phyloP scores from a whole-genome alignment of 1,139 yeast species.

The Kodamaea arcana region DNA sequence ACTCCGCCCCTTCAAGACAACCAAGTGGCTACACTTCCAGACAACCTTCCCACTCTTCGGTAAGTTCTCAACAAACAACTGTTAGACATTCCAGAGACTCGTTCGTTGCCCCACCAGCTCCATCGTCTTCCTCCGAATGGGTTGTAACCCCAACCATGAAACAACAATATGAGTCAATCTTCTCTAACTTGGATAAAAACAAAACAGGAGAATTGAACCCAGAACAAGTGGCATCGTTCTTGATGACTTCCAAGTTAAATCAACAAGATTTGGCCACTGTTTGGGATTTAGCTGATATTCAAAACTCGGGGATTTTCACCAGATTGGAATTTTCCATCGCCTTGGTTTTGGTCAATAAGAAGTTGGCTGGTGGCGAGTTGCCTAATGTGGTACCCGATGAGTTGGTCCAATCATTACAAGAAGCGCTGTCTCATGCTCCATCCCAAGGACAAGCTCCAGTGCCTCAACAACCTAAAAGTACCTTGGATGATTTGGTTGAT shows the following conservation, averaged over 20 bases:
- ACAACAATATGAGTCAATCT: slow-evolving; percentile 74
- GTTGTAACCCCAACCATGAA: slow-evolving; percentile 61
- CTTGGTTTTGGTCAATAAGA: slow-evolving; percentile 85
- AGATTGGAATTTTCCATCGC: slow-evolving; percentile 88
- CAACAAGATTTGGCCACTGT: slow-evolving; percentile 84
- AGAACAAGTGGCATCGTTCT: slow-evolving; percentile 80
- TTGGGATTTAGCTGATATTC: slow-evolving; percentile 93
- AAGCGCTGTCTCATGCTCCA: slow-evolving; percentile 13
- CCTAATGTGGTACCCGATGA: slow-evolving; percentile 67
- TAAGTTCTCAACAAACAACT: slow-evolving; percentile 48
- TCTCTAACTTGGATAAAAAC: slow-evolving; percentile 68
- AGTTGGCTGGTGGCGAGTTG: slow-evolving; percentile 67
- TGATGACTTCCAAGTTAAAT: slow-evolving; percentile 80
- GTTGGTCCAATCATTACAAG: slow-evolving; percentile 36
- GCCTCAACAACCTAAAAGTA: slow-evolving; percentile 34
- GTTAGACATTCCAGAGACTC: slow-evolving; percentile 26
- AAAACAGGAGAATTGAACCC: slow-evolving; percentile 65
- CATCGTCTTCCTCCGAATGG: slow-evolving; percentile 48
- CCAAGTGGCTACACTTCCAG: slow-evolving; percentile 19
- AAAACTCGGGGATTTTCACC: slow-evolving; percentile 79
- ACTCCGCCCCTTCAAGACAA: slow-evolving; percentile 2
- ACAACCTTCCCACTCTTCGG: slow-evolving; percentile 43
- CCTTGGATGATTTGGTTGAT: slow-evolving; percentile 66
- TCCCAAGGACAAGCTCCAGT: slow-evolving; percentile 10
- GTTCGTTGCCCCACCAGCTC: slow-evolving; percentile 4